Evolutionary conservation across 2,329 filamentous ascomycete species (phyloP).

Genomic region (Knufia fluminis): DNA sequence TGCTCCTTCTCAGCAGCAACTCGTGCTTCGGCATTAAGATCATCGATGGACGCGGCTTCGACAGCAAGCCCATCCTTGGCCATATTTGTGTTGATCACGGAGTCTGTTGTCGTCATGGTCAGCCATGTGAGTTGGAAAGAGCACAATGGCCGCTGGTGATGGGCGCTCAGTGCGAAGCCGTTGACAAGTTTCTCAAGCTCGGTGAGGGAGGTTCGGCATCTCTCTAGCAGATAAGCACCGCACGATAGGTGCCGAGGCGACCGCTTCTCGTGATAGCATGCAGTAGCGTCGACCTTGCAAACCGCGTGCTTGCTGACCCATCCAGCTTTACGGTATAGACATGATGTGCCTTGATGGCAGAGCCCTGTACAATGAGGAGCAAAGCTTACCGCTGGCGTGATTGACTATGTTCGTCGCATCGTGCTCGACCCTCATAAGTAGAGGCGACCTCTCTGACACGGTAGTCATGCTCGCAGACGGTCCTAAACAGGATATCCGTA

Average conservation of each 20-base stretch:
- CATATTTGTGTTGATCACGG: conserved; percentile 16
- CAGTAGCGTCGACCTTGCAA: conserved; percentile 1
- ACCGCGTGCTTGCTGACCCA: background rate
- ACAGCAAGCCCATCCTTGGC: conserved; percentile 18
- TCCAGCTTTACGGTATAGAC: background rate
- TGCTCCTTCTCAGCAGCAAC: conserved; percentile 30
- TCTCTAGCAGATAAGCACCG: background rate
- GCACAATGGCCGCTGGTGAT: background rate
- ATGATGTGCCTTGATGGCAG: background rate
- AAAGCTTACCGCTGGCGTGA: background rate
- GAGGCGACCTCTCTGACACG: background rate
- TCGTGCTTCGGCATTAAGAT: conserved; percentile 24
- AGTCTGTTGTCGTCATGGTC: conserved; percentile 30
- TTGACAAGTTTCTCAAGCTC: background rate
- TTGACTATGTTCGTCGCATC: background rate
- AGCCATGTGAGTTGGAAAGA: background rate
- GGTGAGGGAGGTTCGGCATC: background rate
- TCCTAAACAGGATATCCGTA: background rate
- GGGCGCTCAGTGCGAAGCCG: background rate
- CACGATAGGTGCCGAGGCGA: background rate
- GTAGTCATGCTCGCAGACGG: background rate
- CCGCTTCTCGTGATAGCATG: background rate
- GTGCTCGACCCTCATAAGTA: background rate
- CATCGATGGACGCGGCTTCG: conserved; percentile 18
- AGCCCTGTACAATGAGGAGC: no score